Conservation (phyloP, 202 grass and related monocot species). For the Zoysia matrella region DNA sequence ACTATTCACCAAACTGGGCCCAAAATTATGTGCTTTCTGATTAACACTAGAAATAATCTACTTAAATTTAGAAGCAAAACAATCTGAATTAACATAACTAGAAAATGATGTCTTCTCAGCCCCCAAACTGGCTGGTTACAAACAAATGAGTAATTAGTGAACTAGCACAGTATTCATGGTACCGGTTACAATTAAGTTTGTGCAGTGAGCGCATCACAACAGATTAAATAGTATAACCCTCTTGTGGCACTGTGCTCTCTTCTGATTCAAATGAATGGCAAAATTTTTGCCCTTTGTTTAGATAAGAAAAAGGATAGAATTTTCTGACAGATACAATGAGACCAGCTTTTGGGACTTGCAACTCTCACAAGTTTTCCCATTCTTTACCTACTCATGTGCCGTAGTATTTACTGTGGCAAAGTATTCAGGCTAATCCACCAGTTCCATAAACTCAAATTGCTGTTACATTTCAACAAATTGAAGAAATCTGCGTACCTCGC, state of each 20-base stretch:
- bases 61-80: slow-evolving; percentile 2
- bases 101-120: neutral
- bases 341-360: no score
- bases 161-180: neutral
- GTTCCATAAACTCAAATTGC: neutral
- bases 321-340: no score
- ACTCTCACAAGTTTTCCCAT: no score
- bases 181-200: neutral
- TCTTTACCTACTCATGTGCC: no score
- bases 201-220: neutral
- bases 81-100: neutral
- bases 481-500: slow-evolving; percentile 64
- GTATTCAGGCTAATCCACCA: neutral
- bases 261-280: neutral
- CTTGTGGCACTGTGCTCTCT: neutral
- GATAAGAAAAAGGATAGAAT: no score
- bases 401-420: neutral
- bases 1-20: neutral
- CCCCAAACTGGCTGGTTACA: neutral
- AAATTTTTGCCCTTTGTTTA: no score
- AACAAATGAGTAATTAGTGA: neutral
- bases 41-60: slow-evolving; percentile 18
- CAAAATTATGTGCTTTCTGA: neutral
- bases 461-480: slow-evolving; percentile 16
- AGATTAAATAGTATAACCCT: neutral